Base-by-base conservation (phyloP, 768 basidiomycete genomes). In the Rhodosporidiobolus sp. region DNA sequence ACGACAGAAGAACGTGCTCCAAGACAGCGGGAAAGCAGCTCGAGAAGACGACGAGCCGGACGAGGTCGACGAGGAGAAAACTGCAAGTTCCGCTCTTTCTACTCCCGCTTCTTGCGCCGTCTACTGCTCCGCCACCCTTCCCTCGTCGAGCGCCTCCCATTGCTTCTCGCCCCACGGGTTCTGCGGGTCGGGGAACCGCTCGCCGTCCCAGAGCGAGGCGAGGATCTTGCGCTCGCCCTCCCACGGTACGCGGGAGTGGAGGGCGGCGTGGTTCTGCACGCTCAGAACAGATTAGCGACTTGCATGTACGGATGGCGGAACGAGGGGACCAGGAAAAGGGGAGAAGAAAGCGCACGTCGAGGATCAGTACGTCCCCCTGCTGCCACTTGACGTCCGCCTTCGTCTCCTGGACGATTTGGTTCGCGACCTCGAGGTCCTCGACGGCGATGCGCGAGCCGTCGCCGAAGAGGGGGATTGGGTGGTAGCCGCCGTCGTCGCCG, bases 351-450 rank as follows among this genome's bases (percentile, higher is more conserved):
- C 38, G 38, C 38, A 43, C 38, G 49, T 66, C 65, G 65, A 66
- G 65, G 26, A 66, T 28, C 46, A 66, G 55, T 1, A 66, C 56
- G 46, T 66, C 65, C 4, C 65, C 65, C 30, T 49, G 35, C 46
- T 58, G 35, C 65, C 65, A 66, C 56, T 56, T 48, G n/a, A 66
- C 48, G 28, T 46, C 34, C 11, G 54, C 55, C 34, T 38, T 43
- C 22, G 54, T 56, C 32, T 57, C 55, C 24, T 66, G 56, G 6
- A 45, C 32, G 28, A 66, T 56, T 28, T 66, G 45, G 55, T 56
- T 54, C 3, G 43, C 30, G 45, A 30, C 43, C 14, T 57, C 55
- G 28, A 66, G 49, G 46, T 58, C 43, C 19, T 46, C 55, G 32
- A 54, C 20, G 53, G 43, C 53, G 55, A 66, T 66, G 16, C 11